phyloP scores from a whole-genome alignment of 257 asterid species.

The Ocimum tenuiflorum region DNA sequence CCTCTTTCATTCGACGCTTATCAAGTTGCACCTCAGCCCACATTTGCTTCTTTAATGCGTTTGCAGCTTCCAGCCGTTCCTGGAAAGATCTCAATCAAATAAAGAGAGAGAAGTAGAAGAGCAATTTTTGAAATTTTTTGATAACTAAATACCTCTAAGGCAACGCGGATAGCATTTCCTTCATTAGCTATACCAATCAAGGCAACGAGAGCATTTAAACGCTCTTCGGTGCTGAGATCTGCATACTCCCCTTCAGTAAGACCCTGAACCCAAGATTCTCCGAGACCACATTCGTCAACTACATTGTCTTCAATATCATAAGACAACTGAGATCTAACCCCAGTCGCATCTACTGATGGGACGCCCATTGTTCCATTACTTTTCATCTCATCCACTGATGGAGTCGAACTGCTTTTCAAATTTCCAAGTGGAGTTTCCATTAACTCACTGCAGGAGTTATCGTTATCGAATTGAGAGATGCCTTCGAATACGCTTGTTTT shows the following conservation, averaged over 20 bases:
- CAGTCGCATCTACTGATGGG: conserved; percentile 16
- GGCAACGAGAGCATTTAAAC: conserved; percentile 71
- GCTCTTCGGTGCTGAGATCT: conserved; percentile 71
- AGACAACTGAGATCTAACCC: conserved; percentile 12
- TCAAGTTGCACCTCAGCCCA: conserved; percentile 94
- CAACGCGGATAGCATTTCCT: conserved; percentile 67
- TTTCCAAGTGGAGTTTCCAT: conserved; percentile 21
- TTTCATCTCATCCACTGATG: conserved; percentile 28
- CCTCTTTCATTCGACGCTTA: conserved; percentile 82
- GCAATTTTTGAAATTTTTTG: not conserved
- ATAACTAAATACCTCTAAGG: conserved; percentile 56
- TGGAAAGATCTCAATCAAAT: conserved; percentile 29
- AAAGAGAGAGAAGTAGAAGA: conserved; percentile 18
- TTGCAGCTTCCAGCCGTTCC: conserved; percentile 97
- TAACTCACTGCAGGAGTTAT: conserved; percentile 21
- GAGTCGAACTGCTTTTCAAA: conserved; percentile 21
- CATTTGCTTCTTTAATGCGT: conserved; percentile 88
- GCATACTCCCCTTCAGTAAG: conserved; percentile 80
- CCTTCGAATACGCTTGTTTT: conserved; percentile 19
- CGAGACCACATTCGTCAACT: conserved; percentile 43
- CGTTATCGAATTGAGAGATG: conserved; percentile 21
- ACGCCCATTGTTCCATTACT: conserved; percentile 30
- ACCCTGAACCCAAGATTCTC: conserved; percentile 81
- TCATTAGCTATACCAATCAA: conserved; percentile 71
- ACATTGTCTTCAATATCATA: conserved; percentile 32